phyloP scores from a whole-genome alignment of 345 rosid species.

The Microthlaspi erraticum region DNA sequence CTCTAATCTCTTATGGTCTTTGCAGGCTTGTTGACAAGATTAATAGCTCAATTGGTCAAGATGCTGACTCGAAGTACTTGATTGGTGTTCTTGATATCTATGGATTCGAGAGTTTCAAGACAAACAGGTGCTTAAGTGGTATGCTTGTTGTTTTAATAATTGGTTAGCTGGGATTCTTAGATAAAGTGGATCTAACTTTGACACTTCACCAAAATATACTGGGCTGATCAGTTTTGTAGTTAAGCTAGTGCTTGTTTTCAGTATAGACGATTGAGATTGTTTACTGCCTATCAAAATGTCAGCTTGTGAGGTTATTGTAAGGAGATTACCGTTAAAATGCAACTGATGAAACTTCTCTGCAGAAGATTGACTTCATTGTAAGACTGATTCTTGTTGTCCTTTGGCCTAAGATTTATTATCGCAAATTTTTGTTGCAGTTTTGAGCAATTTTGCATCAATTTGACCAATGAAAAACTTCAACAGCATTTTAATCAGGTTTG shows the following conservation, averaged over 20 bases:
- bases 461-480: conserved; percentile 98
- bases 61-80: conserved; percentile 78
- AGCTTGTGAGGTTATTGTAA: conserved; percentile 31
- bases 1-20: conserved; percentile 32
- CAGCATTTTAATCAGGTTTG: conserved; percentile 99
- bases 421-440: conserved; percentile 63
- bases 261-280: conserved; percentile 12
- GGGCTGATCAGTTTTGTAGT: conserved; percentile 28
- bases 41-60: conserved; percentile 93
- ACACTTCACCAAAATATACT: conserved; percentile 13
- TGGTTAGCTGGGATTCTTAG: conserved; percentile 44
- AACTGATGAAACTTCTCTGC: background rate
- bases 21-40: conserved; percentile 95
- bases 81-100: conserved; percentile 99
- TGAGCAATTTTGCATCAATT: conserved; percentile 99
- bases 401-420: conserved; percentile 15
- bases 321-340: conserved; percentile 9
- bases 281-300: conserved; percentile 8
- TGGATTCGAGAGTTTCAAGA: conserved; percentile 99
- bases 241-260: conserved; percentile 26
- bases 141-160: conserved; percentile 57
- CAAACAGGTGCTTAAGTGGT: conserved; percentile 96
- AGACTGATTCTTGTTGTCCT: conserved; percentile 29
- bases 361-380: conserved; percentile 21
- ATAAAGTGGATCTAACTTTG: conserved; percentile 5